phyloP scores from a whole-genome alignment of 2,329 filamentous ascomycete species.

The Diaporthe ampelina region DNA sequence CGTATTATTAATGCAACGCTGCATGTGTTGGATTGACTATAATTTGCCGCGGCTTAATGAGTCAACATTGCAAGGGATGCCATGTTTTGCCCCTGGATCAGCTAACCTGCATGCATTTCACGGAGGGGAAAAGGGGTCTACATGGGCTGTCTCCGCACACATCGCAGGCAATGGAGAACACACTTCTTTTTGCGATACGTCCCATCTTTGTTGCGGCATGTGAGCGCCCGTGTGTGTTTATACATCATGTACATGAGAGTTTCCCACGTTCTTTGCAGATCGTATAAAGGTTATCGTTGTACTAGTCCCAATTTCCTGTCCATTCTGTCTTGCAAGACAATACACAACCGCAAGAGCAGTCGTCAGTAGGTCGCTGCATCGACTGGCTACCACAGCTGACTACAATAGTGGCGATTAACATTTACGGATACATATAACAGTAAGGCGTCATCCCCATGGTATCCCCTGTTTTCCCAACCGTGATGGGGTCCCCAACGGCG shows the following conservation, averaged over 20 bases:
- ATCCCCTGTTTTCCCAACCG: slow-evolving; percentile 21
- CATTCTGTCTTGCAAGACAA: neutral
- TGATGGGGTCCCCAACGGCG: slow-evolving; percentile 8
- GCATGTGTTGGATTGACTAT: too few relatives aligned
- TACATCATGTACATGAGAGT: neutral
- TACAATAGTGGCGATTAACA: neutral
- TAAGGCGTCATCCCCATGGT: slow-evolving; percentile 21
- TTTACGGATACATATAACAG: slow-evolving; percentile 37
- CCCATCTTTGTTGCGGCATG: neutral
- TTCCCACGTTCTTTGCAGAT: too few relatives aligned
- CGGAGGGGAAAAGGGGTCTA: neutral
- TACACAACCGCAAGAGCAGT: neutral
- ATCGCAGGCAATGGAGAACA: neutral
- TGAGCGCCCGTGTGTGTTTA: too few relatives aligned
- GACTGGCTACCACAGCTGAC: neutral
- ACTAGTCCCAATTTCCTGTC: neutral
- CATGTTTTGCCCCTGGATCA: neutral
- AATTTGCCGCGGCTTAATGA: neutral
- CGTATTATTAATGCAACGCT: neutral
- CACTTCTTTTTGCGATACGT: too few relatives aligned
- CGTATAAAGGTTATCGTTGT: neutral
- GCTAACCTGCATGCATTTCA: neutral
- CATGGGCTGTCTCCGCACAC: neutral
- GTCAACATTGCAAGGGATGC: neutral
- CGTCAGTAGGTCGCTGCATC: neutral